Base-by-base conservation (phyloP, 2,329 filamentous ascomycete species). In the Penicillium brasilianum region DNA sequence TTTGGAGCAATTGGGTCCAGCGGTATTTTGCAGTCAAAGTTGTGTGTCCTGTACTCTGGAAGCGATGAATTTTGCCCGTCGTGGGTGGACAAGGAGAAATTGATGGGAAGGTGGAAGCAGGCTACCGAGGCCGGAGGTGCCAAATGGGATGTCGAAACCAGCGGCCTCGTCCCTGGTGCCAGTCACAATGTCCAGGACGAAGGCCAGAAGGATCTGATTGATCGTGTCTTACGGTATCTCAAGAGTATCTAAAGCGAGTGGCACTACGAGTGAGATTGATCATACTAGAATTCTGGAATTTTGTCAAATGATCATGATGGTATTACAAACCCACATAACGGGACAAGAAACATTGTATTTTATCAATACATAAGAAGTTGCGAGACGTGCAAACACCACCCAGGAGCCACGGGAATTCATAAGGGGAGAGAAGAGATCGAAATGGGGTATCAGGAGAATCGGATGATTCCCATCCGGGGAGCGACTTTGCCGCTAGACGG, bases 1-100 rank as follows among this genome's bases (percentile, higher is more conserved):
- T 97, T 94, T 84, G 84, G 87, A 3, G 79, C 70, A 64, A 74
- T 83, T 39, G 68, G 71, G 1, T 55, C 71, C 20, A 65, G 71
- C 14, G 78, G 77, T 0, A 54, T 81, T 18, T 50, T 82, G 57
- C 73, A 69, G 59, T 71, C 71, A 4, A 78, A 73, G 52, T 57
- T 82, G 58, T 71, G 83, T 66, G 77, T 80, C 14, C 65, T 84
- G 46, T 79, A 79, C 44, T 82, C 81, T 0, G 82, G 80, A 1
- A 75, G 71, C 5, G 82, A 84, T 69, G 78, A 83, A 69, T 78
- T 75, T 56, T 76, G 76, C 18, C 78, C 80, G 1, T 70, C 72
- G 11, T 78, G 72, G 68, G 72, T 83, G 28, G 76, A 84, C 63
- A 83, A 83, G 62, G 71, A 77, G 60, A 70, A 70, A 30, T 62